phyloP scores from a whole-genome alignment of 108 stramenopile genomes.

The Nitzschia palea region DNA sequence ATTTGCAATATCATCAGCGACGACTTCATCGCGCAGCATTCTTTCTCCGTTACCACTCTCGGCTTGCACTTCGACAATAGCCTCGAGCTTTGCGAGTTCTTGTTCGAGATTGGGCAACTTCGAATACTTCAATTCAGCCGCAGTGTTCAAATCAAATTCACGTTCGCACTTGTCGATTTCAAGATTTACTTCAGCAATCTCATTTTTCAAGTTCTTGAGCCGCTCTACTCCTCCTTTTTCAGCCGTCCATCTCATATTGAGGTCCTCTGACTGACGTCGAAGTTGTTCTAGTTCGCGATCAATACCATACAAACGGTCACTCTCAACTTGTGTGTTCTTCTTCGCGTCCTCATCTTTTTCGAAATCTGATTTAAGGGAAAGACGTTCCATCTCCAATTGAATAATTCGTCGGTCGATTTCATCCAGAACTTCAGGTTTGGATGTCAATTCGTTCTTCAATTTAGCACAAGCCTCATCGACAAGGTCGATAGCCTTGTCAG shows the following conservation, averaged over 20 bases:
- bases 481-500: constrained; percentile 90
- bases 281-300: constrained; percentile 74
- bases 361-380: constrained; percentile 81
- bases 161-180: constrained; percentile 94
- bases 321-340: constrained; percentile 30
- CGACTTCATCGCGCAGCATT: constrained; percentile 90
- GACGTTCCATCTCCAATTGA: constrained; percentile 94
- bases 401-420: constrained; percentile 95
- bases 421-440: constrained; percentile 81
- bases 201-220: constrained; percentile 80
- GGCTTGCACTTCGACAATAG: constrained; percentile 25
- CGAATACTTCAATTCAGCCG: constrained; percentile 93
- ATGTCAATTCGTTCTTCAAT: constrained; percentile 85
- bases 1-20: constrained; percentile 93
- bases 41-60: constrained; percentile 33
- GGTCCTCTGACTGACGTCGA: constrained; percentile 63
- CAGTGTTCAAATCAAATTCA: constrained; percentile 91
- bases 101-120: constrained; percentile 80
- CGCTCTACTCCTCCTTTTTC: constrained; percentile 83
- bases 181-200: constrained; percentile 81
- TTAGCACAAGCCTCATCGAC: constrained; percentile 98
- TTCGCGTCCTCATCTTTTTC: constrained; percentile 44
- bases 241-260: constrained; percentile 83
- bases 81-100: constrained; percentile 61
- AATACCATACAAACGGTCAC: constrained; percentile 62